Percentiles rank a stretch among this genome's conserved stretches.
Conservation (phyloP, 345 rosid species). For the Salix dunnii region DNA sequence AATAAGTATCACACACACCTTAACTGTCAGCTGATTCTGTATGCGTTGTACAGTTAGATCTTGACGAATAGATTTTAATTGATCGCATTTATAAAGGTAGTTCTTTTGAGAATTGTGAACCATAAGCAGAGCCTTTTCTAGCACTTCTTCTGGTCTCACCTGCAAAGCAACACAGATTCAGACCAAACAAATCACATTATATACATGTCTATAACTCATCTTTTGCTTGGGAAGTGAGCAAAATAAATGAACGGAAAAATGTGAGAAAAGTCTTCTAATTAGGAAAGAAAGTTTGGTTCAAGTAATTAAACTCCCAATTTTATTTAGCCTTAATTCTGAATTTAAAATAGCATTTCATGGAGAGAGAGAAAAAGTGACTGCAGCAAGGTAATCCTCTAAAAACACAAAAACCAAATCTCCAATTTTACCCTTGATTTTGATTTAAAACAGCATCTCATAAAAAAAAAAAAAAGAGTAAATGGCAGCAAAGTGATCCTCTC, state of each 20-base stretch:
- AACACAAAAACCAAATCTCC: neutral
- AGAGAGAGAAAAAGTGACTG: neutral
- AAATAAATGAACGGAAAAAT: neutral
- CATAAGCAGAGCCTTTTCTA: slow-evolving; percentile 84
- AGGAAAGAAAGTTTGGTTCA: neutral
- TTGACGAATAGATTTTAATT: slow-evolving; percentile 96
- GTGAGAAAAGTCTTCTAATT: neutral
- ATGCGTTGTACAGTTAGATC: slow-evolving; percentile 95
- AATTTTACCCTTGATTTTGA: neutral
- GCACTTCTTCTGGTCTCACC: slow-evolving; percentile 98
- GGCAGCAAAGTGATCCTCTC: neutral
- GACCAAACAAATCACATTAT: slow-evolving; percentile 1
- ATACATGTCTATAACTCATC: neutral
- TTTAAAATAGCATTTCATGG: neutral
- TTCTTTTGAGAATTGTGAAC: slow-evolving; percentile 83
- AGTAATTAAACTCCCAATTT: neutral
- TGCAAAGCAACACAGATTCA: slow-evolving; percentile 27
- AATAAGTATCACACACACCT: slow-evolving; percentile 42
- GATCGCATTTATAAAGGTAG: slow-evolving; percentile 94
- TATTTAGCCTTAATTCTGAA: neutral
- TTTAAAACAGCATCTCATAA: neutral
- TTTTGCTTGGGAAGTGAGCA: neutral
- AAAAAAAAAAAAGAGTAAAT: neutral
- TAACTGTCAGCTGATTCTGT: slow-evolving; percentile 74
- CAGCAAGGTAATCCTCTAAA: neutral